Evolutionary conservation across 139 green algal genomes (phyloP), one percentile per base, ranked within the genome.

Genomic region (Closterium sp.): DNA sequence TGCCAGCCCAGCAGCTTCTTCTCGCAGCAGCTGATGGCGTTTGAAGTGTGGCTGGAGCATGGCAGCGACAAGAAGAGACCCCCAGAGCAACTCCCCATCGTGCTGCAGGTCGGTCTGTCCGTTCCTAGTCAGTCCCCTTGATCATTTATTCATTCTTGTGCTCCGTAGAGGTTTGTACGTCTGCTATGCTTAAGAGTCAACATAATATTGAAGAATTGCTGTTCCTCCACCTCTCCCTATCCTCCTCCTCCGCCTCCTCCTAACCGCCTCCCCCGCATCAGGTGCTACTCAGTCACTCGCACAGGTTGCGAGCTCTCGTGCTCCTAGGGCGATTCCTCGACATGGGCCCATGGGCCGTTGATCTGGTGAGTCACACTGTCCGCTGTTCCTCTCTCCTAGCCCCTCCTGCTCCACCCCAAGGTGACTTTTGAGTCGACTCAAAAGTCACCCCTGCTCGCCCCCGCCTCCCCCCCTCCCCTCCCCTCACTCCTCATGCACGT

Each of bases 81-180:
- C 13, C 98, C 98, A 1, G 97, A 99, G 96, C 98, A 99, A 97
- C 97, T 99, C 92, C 98, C 98, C 42, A 99, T 99, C 32, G 98
- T 99, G 91, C 96, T 99, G 89, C 93, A 95, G 42, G 91, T 94
- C 30, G 27, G 91, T 79, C 38, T 1, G 7, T 50, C 38, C 38
- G 0, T 50, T 17, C 1, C 38, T 9, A n/a, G n/a, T n/a, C n/a
- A n/a, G n/a, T n/a, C n/a, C n/a, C n/a, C n/a, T n/a, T n/a, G n/a
- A n/a, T n/a, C n/a, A n/a, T n/a, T n/a, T n/a, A n/a, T 13, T 50
- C 38, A 1, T 13, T 50, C 38, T 50, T 9, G 38, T 50, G 38
- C 38, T 50, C 38, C 13, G 38, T 50, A 50, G 6, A 50, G 7
- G 7, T 50, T 50, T 50, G 13, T 50, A 50, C 7, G 11, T 50